Conservation (phyloP, 2,329 filamentous ascomycete genomes). For the Sclerotinia nivalis region DNA sequence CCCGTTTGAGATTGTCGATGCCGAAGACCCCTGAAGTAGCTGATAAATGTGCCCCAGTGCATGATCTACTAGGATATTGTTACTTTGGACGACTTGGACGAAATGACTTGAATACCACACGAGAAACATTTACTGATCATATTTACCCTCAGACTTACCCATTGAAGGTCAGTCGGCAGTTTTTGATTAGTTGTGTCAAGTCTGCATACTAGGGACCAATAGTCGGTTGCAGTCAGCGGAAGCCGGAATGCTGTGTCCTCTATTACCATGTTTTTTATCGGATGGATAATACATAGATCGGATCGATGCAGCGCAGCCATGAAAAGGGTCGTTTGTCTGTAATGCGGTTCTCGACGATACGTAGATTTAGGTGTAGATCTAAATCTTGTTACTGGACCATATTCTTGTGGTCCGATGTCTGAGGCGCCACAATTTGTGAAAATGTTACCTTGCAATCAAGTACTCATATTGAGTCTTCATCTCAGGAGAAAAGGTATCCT, state of each 20-base stretch:
- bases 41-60: neutral
- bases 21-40: neutral
- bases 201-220: neutral
- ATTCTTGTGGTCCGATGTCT: neutral
- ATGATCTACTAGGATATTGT: neutral
- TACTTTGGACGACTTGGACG: neutral
- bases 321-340: no score
- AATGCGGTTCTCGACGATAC: neutral
- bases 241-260: neutral
- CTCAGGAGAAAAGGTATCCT: neutral
- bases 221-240: neutral
- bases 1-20: neutral
- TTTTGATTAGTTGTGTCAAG: neutral
- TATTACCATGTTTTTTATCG: neutral
- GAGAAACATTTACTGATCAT: neutral
- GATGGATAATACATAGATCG: neutral
- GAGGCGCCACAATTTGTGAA: neutral
- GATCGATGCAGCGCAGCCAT: neutral
- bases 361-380: neutral
- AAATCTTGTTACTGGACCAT: no score
- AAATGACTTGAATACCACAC: neutral
- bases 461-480: neutral
- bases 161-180: no score
- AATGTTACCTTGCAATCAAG: neutral
- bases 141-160: neutral